Conservation (phyloP, 306 rosid genomes). For the Trichosanthes cucumerina region DNA sequence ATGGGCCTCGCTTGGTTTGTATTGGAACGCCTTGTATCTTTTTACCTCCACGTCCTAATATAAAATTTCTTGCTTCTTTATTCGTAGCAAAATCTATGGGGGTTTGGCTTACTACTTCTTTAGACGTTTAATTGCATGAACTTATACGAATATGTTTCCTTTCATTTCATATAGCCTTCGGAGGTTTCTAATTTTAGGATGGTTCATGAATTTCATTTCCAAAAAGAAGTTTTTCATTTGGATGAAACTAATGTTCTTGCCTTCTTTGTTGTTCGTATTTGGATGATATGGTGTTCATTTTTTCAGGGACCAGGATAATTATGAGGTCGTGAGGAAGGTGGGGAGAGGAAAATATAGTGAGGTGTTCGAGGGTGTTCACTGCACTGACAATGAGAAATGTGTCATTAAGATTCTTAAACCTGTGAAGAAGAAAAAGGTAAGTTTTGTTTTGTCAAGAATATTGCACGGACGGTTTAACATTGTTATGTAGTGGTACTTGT, state of each 20-base stretch:
- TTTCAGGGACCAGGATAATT: constrained; percentile 74
- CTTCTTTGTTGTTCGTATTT: not conserved
- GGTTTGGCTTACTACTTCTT: not conserved
- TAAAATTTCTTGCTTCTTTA: not conserved
- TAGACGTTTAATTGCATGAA: not conserved
- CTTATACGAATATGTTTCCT: not conserved
- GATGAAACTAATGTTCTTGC: not conserved
- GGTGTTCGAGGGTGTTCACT: constrained; percentile 90
- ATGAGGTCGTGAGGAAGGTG: constrained; percentile 91
- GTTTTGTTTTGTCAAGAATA: not conserved
- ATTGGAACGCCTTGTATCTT: not conserved
- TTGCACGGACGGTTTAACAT: not conserved
- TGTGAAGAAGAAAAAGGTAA: constrained; percentile 79
- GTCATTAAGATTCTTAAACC: constrained; percentile 97
- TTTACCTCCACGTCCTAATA: not conserved
- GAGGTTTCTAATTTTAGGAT: not conserved
- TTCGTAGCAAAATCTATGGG: not conserved
- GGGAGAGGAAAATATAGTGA: constrained; percentile 97
- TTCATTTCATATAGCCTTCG: not conserved
- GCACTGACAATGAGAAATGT: constrained; percentile 77
- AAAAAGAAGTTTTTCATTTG: not conserved
- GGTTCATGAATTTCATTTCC: not conserved
- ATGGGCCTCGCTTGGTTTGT: not conserved
- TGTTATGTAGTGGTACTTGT: not conserved
- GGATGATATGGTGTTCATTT: not conserved